Evolutionary conservation across 352 stramenopile genomes (phyloP).

Genomic region (Achlya hypogyna): DNA sequence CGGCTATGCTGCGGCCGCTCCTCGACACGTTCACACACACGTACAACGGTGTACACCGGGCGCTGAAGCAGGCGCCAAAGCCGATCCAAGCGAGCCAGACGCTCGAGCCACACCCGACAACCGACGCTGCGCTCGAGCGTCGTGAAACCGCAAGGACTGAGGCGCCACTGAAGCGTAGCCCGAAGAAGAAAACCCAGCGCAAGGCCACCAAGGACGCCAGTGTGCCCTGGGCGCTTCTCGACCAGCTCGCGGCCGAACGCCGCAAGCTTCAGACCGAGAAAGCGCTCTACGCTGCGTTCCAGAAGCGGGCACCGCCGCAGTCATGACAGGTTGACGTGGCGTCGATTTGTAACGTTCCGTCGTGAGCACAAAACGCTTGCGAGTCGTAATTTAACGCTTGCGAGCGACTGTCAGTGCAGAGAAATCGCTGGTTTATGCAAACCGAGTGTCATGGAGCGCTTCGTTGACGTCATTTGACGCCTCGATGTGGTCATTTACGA

Average conservation of each 20-base stretch:
- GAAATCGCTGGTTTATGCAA: no score
- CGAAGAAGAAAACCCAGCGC: conserved; percentile 14
- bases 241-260: conserved; percentile 56
- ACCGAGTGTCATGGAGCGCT: no score
- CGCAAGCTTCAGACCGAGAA: conserved; percentile 35
- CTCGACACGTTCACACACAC: conserved; percentile 44
- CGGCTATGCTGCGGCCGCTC: conserved; percentile 52
- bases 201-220: conserved; percentile 30
- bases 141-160: not conserved
- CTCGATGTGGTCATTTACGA: no score
- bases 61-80: not conserved
- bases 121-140: conserved; percentile 2
- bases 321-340: no score
- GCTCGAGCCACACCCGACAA: not conserved
- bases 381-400: no score
- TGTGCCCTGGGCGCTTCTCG: conserved; percentile 62
- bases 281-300: not conserved
- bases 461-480: no score
- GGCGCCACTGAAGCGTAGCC: no score
- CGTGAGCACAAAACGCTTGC: no score
- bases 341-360: no score
- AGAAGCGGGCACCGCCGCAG: not conserved
- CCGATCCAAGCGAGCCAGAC: not conserved
- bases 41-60: conserved; percentile 30
- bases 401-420: no score